These are phyloP conservation scores for Alternaria novae-zelandiae DNA, from an alignment of 2,329 filamentous ascomycete genomes.

Conservation along the genomic window DNA sequence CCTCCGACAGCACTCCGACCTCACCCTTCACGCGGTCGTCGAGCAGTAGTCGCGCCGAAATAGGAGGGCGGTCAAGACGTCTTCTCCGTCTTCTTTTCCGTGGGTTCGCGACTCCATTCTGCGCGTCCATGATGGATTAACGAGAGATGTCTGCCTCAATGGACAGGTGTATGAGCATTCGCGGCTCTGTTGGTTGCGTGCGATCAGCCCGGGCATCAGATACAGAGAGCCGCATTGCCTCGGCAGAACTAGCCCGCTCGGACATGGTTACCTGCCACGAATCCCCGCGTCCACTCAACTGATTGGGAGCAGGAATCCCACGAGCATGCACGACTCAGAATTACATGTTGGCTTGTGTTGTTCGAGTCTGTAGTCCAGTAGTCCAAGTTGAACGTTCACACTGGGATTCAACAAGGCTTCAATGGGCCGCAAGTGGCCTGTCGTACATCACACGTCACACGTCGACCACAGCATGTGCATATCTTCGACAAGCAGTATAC, in stretches of 20 bases:
- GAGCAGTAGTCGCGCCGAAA: slow-evolving; percentile 80
- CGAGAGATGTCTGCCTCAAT: slow-evolving; percentile 14
- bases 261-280: background rate
- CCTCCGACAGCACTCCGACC: slow-evolving; percentile 83
- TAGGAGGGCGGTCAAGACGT: slow-evolving; percentile 70
- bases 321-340: background rate
- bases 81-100: slow-evolving; percentile 62
- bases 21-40: slow-evolving; percentile 87
- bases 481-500: background rate
- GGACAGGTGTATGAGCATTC: slow-evolving; percentile 10
- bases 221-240: slow-evolving; percentile 23
- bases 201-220: slow-evolving; percentile 1
- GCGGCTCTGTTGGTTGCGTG: slow-evolving; percentile 25
- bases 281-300: slow-evolving; percentile 3
- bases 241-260: slow-evolving; percentile 23
- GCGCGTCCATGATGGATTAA: slow-evolving; percentile 36
- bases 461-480: background rate
- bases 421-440: background rate
- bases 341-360: background rate
- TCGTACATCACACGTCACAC: background rate
- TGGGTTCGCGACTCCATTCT: slow-evolving; percentile 42
- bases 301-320: background rate
- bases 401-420: background rate
- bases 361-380: background rate
- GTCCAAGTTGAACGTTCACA: background rate